Percentiles rank a stretch among this genome's conserved stretches.
Conservation (phyloP, 306 rosid genomes). For the Dicorynia guianensis region DNA sequence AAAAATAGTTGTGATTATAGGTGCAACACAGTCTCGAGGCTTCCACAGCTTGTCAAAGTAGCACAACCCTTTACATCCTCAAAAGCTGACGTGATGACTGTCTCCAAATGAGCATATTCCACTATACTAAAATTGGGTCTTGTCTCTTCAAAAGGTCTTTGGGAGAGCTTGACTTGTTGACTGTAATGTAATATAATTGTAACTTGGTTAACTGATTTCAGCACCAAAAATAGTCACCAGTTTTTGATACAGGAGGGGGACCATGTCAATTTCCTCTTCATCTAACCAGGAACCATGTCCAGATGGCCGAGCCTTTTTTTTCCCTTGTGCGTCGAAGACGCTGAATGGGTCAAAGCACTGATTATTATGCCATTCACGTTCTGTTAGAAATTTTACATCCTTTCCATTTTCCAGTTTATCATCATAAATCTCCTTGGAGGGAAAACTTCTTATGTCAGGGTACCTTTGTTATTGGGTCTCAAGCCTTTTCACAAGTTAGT, state of each 20-base stretch:
- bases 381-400: slow-evolving; percentile 47
- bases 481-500: slow-evolving; percentile 94
- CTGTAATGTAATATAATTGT: slow-evolving; percentile 87
- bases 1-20: too few species aligned
- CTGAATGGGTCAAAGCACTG: slow-evolving; percentile 64
- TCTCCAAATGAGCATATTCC: too few species aligned
- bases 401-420: slow-evolving; percentile 66
- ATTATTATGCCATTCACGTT: slow-evolving; percentile 59
- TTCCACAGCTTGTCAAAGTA: too few species aligned
- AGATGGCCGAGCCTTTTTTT: slow-evolving; percentile 51
- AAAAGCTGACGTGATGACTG: too few species aligned
- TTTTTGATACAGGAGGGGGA: slow-evolving; percentile 75
- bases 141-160: slow-evolving; percentile 73
- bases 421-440: slow-evolving; percentile 62
- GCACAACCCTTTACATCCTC: too few species aligned
- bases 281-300: slow-evolving; percentile 81
- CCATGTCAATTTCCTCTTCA: slow-evolving; percentile 83
- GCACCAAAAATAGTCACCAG: slow-evolving; percentile 71
- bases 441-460: slow-evolving; percentile 81
- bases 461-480: slow-evolving; percentile 98
- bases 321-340: slow-evolving; percentile 60
- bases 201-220: slow-evolving; percentile 76
- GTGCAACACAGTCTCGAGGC: too few species aligned
- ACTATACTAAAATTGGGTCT: too few species aligned
- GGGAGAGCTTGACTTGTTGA: slow-evolving; percentile 85